A percentile compares a stretch with the other conserved stretches of the same genome.
These are phyloP conservation scores for Chimonanthus salicifolius DNA, from an alignment of 164 flowering plant genomes.

Conservation along the genomic window DNA sequence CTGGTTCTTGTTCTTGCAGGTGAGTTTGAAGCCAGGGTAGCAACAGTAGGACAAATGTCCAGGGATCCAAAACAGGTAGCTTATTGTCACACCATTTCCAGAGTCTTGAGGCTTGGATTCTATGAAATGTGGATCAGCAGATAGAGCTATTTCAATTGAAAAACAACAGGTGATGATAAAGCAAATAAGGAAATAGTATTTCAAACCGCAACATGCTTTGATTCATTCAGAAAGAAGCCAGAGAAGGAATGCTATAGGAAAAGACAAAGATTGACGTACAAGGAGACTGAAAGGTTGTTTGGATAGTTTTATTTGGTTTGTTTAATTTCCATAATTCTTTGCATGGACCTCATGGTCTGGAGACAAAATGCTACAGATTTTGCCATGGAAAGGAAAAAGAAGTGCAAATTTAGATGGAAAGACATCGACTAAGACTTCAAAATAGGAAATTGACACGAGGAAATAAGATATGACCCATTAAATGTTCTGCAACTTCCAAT, in stretches of 20 bases:
- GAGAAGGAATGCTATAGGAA: not conserved
- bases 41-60: slow-evolving; percentile 47
- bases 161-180: not conserved
- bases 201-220: not conserved
- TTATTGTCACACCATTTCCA: slow-evolving; percentile 34
- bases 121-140: slow-evolving; percentile 22
- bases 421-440: not conserved
- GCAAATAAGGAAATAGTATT: not conserved
- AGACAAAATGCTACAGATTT: not conserved
- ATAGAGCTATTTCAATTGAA: slow-evolving; percentile 5
- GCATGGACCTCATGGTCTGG: not conserved
- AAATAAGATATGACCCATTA: not conserved
- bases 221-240: not conserved
- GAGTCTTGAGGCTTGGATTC: slow-evolving; percentile 41
- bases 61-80: slow-evolving; percentile 50
- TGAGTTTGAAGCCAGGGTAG: slow-evolving; percentile 30
- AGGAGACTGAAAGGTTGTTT: too few relatives aligned
- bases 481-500: not conserved
- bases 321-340: too few relatives aligned
- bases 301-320: not conserved
- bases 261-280: not conserved
- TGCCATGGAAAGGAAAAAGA: not conserved
- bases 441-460: not conserved
- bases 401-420: not conserved
- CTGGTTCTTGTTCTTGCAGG: slow-evolving; percentile 25